Base-by-base conservation (phyloP, 306 rosid genomes). In the Nissolia schottii region DNA sequence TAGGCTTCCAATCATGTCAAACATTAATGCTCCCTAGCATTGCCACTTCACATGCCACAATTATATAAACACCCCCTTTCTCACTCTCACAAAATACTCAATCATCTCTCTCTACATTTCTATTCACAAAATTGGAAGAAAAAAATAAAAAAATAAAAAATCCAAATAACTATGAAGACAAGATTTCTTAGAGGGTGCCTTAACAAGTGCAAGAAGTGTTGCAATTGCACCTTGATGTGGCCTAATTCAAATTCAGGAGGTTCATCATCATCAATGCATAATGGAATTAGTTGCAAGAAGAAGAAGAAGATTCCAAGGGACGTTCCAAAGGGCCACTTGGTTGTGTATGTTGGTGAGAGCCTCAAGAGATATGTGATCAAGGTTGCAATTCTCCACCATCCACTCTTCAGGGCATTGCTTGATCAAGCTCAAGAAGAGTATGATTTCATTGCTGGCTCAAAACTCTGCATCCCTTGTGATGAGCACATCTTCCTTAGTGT, bases 281-380 rank as follows among this genome's bases (percentile, higher is more conserved):
- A n/a, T n/a, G n/a, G n/a, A n/a, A n/a, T n/a, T n/a, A n/a, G n/a
- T n/a, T n/a, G n/a, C n/a, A n/a, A n/a, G n/a, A n/a, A n/a, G n/a
- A n/a, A n/a, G n/a, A n/a, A n/a, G n/a, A n/a, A n/a, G n/a, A 89
- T 91, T 22, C 99, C 99, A 43, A 86, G 82, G 67, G 99, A 94
- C 60, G 99, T 94, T 64, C 99, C 99, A 24, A 91, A 82, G 85
- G 97, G 99, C 64, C 99, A 95, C 82, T 81, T 88, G 74, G 97
- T 88, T 51, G 93, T 95, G 3, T 95, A 91, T 9, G 96, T 91
- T 0, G 99, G 99, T 19, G 83, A 89, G 62, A 83, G 91, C 40
- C 75, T 64, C 71, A 89, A 82, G 83, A 87, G 99, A 80, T 89
- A 79, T 80, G 97, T 91, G 0, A 89, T 91, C 78, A 88, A 88